phyloP scores from a whole-genome alignment of 2,329 filamentous ascomycete genomes.

The Paramyrothecium roridum region DNA sequence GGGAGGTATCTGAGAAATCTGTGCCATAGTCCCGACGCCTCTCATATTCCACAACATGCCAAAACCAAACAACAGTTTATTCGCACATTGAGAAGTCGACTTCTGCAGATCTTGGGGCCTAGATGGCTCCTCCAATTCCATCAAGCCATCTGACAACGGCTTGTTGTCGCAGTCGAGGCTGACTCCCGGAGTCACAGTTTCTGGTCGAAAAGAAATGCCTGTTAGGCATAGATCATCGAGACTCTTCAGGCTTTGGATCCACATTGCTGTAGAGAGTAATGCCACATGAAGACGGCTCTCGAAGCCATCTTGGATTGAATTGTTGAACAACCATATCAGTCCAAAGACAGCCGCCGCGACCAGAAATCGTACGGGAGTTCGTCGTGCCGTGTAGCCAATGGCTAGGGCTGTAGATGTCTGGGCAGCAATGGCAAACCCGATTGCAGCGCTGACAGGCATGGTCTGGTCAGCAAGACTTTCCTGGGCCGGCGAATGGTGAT shows the following conservation, averaged over 20 bases:
- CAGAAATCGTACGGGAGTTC: not conserved
- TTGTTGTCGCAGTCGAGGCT: no score
- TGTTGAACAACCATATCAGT: constrained; percentile 10
- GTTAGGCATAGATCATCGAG: constrained; percentile 12
- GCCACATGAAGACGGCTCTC: constrained; percentile 12
- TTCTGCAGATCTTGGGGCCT: no score
- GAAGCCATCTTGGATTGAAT: constrained; percentile 4
- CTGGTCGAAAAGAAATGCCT: constrained; percentile 1
- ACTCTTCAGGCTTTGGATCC: constrained; percentile 13
- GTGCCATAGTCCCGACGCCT: constrained; percentile 7
- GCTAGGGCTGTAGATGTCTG: constrained; percentile 6
- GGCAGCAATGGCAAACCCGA: constrained; percentile 5
- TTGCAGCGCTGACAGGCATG: constrained; percentile 4
- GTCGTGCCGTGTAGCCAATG: constrained; percentile 6
- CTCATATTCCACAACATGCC: constrained; percentile 13
- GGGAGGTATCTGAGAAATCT: constrained; percentile 5
- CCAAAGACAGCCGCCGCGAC: not conserved
- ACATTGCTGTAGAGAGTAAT: constrained; percentile 11
- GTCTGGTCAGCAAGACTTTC: no score
- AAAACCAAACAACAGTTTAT: constrained; percentile 5
- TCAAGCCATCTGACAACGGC: no score
- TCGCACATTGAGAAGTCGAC: not conserved
- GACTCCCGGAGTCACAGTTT: not conserved
- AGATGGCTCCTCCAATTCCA: no score
- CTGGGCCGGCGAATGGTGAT: no score